These are phyloP conservation scores for Myrica gale DNA, from an alignment of 306 rosid species.

Conservation along the genomic window DNA sequence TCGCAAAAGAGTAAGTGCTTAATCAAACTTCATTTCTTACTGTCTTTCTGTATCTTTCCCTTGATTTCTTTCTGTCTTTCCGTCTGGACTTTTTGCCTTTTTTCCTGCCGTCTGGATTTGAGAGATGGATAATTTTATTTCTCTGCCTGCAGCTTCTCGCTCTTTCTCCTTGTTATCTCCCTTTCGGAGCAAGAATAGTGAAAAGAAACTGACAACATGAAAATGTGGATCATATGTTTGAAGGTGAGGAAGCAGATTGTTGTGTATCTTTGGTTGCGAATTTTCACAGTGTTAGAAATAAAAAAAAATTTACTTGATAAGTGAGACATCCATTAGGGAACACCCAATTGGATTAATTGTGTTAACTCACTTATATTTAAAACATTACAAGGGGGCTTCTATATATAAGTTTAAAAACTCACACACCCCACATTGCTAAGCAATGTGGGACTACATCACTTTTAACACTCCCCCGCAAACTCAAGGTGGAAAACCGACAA, in stretches of 20 bases:
- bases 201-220: constrained; percentile 60
- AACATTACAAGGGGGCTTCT: no score
- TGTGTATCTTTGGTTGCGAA: constrained; percentile 11
- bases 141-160: constrained; percentile 69
- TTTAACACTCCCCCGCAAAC: no score
- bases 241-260: constrained; percentile 20
- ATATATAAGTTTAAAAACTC: no score
- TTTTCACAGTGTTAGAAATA: no score
- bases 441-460: no score
- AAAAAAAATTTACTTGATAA: no score
- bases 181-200: constrained; percentile 82
- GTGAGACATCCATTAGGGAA: no score
- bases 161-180: constrained; percentile 89
- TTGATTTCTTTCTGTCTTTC: not conserved
- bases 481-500: no score
- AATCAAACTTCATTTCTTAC: constrained; percentile 10
- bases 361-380: no score
- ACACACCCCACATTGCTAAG: no score
- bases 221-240: constrained; percentile 16
- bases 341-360: no score
- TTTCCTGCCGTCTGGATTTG: constrained; percentile 13
- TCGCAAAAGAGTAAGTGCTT: constrained; percentile 72
- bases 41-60: not conserved
- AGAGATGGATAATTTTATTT: constrained; percentile 10
- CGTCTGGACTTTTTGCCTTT: not conserved